A percentile compares a stretch with the other conserved stretches of the same genome.
These are phyloP conservation scores for Osmozyma mogii DNA, from an alignment of 805 yeast genomes.

Conservation along the genomic window DNA sequence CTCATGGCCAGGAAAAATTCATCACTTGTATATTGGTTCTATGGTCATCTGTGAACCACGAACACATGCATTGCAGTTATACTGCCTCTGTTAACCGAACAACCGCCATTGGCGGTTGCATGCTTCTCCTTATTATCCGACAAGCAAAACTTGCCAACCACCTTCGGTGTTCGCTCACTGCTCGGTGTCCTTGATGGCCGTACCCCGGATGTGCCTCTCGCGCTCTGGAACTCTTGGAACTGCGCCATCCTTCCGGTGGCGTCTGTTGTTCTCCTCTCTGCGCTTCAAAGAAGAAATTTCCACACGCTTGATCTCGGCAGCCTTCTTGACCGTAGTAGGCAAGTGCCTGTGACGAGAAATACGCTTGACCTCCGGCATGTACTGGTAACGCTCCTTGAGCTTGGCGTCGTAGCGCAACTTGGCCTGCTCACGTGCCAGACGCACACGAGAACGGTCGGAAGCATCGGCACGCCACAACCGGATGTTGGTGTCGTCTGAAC, in stretches of 20 bases:
- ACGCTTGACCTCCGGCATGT: constrained; percentile 93
- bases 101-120: too few species aligned
- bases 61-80: too few species aligned
- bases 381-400: constrained; percentile 83
- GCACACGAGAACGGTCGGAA: constrained; percentile 73
- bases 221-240: constrained; percentile 63
- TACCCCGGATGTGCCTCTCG: constrained; percentile 78
- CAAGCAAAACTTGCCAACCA: too few species aligned
- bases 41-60: too few species aligned
- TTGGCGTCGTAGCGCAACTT: constrained; percentile 88
- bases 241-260: constrained; percentile 60
- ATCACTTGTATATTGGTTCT: too few species aligned
- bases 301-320: constrained; percentile 72
- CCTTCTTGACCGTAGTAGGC: constrained; percentile 81
- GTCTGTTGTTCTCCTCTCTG: constrained; percentile 76
- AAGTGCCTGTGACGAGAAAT: constrained; percentile 89
- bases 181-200: constrained; percentile 65
- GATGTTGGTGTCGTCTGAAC: constrained; percentile 94
- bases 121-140: too few species aligned
- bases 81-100: too few species aligned
- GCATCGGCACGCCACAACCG: constrained; percentile 90
- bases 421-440: constrained; percentile 69
- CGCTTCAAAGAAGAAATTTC: constrained; percentile 70
- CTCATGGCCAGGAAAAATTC: too few species aligned
- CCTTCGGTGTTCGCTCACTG: too few species aligned